These are phyloP conservation scores for Vanrija sp. DNA, from an alignment of 1,284 basidiomycete species.

Conservation along the genomic window DNA sequence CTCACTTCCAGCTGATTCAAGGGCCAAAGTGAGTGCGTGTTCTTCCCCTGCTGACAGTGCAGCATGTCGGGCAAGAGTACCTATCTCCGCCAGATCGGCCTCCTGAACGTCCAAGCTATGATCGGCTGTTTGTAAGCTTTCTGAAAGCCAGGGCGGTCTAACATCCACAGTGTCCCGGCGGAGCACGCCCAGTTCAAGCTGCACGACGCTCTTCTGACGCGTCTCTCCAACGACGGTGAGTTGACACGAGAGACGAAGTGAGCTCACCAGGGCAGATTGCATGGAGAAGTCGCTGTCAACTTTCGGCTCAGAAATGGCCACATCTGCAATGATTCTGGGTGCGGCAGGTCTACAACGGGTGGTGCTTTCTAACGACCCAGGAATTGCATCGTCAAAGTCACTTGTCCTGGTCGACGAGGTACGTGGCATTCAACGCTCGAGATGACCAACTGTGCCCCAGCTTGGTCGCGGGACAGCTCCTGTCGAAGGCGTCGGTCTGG, in stretches of 20 bases:
- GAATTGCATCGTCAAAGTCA: conserved; percentile 66
- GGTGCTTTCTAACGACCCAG: conserved; percentile 47
- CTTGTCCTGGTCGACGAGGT: conserved; percentile 88
- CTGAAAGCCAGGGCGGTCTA: neutral
- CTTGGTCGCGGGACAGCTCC: conserved; percentile 71
- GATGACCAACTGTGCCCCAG: conserved; percentile 23
- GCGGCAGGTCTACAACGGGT: conserved; percentile 5
- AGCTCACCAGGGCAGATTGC: conserved; percentile 27
- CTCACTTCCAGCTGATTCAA: conserved; percentile 81
- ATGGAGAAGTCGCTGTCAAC: conserved; percentile 84
- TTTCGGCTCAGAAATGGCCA: conserved; percentile 88
- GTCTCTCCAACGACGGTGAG: conserved; percentile 75
- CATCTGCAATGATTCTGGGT: conserved; percentile 82
- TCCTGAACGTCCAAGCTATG: conserved; percentile 80
- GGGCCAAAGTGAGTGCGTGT: conserved; percentile 68
- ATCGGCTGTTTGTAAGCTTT: conserved; percentile 66
- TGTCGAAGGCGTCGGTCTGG: conserved; percentile 79
- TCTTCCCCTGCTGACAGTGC: neutral
- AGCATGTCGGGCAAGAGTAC: conserved; percentile 94
- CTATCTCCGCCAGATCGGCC: conserved; percentile 78
- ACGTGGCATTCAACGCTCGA: conserved; percentile 47
- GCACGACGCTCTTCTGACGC: conserved; percentile 75
- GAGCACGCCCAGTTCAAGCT: conserved; percentile 81
- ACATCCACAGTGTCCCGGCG: conserved; percentile 62
- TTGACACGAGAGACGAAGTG: neutral